Percentiles rank a stretch among this genome's conserved stretches.
phyloP scores from a whole-genome alignment of 2,329 filamentous ascomycete genomes.

The Plectosphaerella sp. region DNA sequence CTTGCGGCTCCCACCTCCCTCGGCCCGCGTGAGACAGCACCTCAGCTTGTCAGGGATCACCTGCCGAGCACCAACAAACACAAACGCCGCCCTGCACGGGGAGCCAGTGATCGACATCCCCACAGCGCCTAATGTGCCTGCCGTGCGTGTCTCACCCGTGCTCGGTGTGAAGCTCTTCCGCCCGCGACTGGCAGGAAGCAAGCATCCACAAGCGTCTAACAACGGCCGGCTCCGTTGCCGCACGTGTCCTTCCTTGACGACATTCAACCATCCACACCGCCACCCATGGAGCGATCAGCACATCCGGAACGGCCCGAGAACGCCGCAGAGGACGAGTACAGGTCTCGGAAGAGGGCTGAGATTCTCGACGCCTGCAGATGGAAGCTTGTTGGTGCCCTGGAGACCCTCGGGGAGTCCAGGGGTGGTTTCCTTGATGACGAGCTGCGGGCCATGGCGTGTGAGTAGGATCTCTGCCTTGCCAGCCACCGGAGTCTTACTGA shows the following conservation, averaged over 20 bases:
- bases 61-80: background rate
- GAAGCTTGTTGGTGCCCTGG: conserved; percentile 52
- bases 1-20: background rate
- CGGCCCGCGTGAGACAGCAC: background rate
- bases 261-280: background rate
- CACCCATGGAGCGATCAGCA: background rate
- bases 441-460: conserved; percentile 73
- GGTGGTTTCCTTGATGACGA: conserved; percentile 66
- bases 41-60: background rate
- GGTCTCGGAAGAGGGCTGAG: conserved; percentile 33
- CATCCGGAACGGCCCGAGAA: background rate
- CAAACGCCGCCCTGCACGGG: too few relatives aligned
- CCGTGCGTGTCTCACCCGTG: background rate
- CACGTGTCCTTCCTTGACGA: background rate
- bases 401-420: conserved; percentile 53
- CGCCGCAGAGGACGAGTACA: background rate
- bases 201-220: background rate
- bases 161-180: background rate
- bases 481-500: background rate
- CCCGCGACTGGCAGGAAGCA: background rate
- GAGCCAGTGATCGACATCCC: background rate
- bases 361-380: conserved; percentile 58
- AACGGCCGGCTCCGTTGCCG: background rate
- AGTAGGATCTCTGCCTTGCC: conserved; percentile 30
- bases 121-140: background rate